These are phyloP conservation scores for Zelonia costaricensis DNA, from an alignment of 208 protist genomes.

Conservation along the genomic window DNA sequence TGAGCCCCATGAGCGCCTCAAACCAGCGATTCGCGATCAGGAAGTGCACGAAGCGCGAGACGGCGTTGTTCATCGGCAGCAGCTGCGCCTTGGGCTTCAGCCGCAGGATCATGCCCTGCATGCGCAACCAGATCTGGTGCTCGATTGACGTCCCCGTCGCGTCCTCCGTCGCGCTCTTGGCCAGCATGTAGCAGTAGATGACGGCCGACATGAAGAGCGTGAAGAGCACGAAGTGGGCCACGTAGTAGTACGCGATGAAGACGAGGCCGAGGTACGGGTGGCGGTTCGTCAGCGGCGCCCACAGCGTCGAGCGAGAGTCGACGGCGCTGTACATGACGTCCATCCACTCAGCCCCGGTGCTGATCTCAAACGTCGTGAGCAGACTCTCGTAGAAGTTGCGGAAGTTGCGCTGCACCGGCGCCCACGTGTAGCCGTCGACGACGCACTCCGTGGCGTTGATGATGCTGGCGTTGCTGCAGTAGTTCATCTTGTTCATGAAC, in stretches of 20 bases:
- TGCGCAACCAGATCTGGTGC: conserved; percentile 81
- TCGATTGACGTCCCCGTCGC: conserved; percentile 64
- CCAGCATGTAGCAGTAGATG: conserved; percentile 89
- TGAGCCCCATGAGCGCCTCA: conserved; percentile 67
- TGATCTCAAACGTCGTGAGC: conserved; percentile 89
- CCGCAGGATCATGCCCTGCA: conserved; percentile 72
- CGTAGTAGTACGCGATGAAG: conserved; percentile 91
- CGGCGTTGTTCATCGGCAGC: conserved; percentile 50
- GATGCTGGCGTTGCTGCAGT: conserved; percentile 56
- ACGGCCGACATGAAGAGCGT: conserved; percentile 88
- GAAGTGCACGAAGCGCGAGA: conserved; percentile 63
- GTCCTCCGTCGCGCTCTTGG: conserved; percentile 66
- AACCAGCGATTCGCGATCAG: conserved; percentile 55
- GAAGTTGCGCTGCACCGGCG: conserved; percentile 75
- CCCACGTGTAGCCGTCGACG: conserved; percentile 42
- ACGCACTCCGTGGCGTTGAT: conserved; percentile 48
- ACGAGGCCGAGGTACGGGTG: conserved; percentile 81
- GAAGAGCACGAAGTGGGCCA: conserved; percentile 89
- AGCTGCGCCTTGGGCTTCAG: conserved; percentile 61
- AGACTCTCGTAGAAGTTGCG: conserved; percentile 88
- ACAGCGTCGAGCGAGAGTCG: conserved; percentile 60
- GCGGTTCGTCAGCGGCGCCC: conserved; percentile 48
- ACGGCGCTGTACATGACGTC: conserved; percentile 85
- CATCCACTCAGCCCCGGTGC: conserved; percentile 89
- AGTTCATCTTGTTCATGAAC: conserved; percentile 87